Percentiles rank a stretch among this genome's conserved stretches.
phyloP scores from a whole-genome alignment of 2,329 filamentous ascomycete genomes.

The Pestalotiopsis sp. region DNA sequence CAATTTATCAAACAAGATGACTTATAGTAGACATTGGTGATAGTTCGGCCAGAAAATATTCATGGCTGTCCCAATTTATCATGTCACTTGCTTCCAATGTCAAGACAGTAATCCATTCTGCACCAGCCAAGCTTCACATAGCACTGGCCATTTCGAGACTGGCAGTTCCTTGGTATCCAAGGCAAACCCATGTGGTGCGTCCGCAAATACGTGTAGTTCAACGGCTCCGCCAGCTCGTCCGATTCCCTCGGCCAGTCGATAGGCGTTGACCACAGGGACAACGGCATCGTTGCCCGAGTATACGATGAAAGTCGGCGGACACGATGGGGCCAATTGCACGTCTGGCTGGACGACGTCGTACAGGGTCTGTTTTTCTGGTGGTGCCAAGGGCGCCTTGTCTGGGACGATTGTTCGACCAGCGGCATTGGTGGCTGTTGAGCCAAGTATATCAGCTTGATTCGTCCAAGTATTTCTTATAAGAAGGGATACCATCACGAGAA shows the following conservation, averaged over 20 bases:
- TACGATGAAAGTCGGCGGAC: conserved; percentile 20
- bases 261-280: conserved; percentile 23
- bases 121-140: conserved; percentile 20
- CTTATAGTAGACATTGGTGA: no score
- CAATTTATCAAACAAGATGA: no score
- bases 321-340: conserved; percentile 17
- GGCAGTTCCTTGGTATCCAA: conserved; percentile 19
- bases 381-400: conserved; percentile 20
- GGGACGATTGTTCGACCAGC: conserved; percentile 19
- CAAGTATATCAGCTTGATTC: no score
- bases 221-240: conserved; percentile 15
- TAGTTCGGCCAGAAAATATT: background rate
- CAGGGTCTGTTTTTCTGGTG: conserved; percentile 23
- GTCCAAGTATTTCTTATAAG: no score
- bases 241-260: conserved; percentile 19
- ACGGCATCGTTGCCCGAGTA: conserved; percentile 20
- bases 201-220: conserved; percentile 21
- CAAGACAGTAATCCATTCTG: conserved; percentile 12
- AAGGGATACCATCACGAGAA: no score
- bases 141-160: conserved; percentile 17
- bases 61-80: background rate
- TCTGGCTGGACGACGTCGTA: conserved; percentile 23
- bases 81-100: background rate
- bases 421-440: conserved; percentile 17
- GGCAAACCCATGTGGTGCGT: conserved; percentile 22